Base-by-base conservation (phyloP, 2,329 filamentous ascomycete genomes). In the Rutstroemia sydowiana region DNA sequence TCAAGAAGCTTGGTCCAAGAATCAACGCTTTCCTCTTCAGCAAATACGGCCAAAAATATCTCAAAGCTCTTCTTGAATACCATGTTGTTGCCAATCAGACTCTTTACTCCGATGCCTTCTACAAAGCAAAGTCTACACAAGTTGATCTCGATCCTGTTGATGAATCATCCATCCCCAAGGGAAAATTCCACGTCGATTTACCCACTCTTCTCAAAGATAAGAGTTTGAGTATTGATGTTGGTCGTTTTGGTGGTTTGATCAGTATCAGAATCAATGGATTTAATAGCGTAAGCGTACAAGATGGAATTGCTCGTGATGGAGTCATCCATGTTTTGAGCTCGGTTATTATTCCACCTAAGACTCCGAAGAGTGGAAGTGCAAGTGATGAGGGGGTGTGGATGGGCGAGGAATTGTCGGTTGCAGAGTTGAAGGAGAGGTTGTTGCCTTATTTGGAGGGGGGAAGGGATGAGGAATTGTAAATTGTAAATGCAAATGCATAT, bases 21-120 rank as follows among this genome's bases (percentile, higher is more conserved):
- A 79, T 85, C 61, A 95, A 92, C 64, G 87, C 83, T 20, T 96
- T 95, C 75, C 75, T 96, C 3, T 96, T 96, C 76, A 78, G 77
- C 68, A 87, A 85, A 53, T 78, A 75, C 48, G 91, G 91, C 1
- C 73, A 77, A 57, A 84, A 84, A 67, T 95, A 88, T 65, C 77
- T 96, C 16, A 81, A 79, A 58, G 88, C 88, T 0, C 72, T 95
- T 42, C 73, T 95, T 14, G 75, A 88, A 71, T 95, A 95, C 65
- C 87, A 92, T 63, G 76, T 91, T 45, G 85, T 85, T 1, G 76
- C 82, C 39, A 81, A 87, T 62, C 76, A 82, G 54, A 91, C 87
- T 0, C 71, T 95, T 0, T 96, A 95, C 73, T 88, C 85, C 5
- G 91, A 95, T 64, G 85, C 84, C 5, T 87, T 84, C 65, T 93